Conservation (phyloP, 164 flowering plant genomes). For the Stephania cephalantha region DNA sequence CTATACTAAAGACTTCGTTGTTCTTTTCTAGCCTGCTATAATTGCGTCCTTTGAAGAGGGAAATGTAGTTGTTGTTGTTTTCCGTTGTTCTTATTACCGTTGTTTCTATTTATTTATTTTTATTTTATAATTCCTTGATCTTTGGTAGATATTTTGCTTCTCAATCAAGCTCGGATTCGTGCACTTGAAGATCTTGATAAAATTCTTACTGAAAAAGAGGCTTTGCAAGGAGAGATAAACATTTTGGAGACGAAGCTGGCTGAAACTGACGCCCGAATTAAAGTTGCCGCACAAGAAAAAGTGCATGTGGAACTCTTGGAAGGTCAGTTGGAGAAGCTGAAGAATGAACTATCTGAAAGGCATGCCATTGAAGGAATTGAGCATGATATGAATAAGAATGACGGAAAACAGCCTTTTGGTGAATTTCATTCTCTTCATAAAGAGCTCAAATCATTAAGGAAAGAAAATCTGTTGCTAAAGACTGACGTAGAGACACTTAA, state of each 20-base stretch:
- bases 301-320: slow-evolving; percentile 65
- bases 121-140: slow-evolving; percentile 2
- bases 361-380: slow-evolving; percentile 22
- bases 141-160: slow-evolving; percentile 70
- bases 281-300: slow-evolving; percentile 79
- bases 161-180: slow-evolving; percentile 77
- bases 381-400: slow-evolving; percentile 17
- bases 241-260: slow-evolving; percentile 71
- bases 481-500: slow-evolving; percentile 54
- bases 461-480: slow-evolving; percentile 57
- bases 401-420: slow-evolving; percentile 11
- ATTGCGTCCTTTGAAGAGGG: neutral
- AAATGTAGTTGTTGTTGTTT: neutral
- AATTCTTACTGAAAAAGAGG: slow-evolving; percentile 64
- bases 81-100: neutral
- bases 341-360: slow-evolving; percentile 40
- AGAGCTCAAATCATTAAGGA: slow-evolving; percentile 56
- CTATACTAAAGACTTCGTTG: slow-evolving; percentile 1
- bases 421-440: slow-evolving; percentile 33
- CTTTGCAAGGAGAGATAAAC: slow-evolving; percentile 77
- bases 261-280: slow-evolving; percentile 80
- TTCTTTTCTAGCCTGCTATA: neutral
- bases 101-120: neutral
- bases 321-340: slow-evolving; percentile 65
- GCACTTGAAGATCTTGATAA: slow-evolving; percentile 79